Base-by-base conservation (phyloP, 2,329 filamentous ascomycete genomes). In the Cadophora luteo-olivacea region DNA sequence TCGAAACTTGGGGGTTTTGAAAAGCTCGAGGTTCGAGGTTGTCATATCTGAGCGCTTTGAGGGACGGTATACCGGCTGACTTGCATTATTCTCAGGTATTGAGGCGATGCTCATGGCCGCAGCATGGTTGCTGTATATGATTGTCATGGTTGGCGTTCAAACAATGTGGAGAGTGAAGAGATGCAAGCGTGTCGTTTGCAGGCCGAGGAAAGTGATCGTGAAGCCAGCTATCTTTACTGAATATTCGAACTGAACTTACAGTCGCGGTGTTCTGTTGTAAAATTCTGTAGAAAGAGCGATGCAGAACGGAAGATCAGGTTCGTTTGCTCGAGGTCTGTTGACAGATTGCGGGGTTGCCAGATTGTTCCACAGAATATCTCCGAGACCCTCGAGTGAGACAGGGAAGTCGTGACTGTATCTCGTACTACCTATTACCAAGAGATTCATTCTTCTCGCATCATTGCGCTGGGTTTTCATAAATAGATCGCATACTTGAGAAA, bases 1-100 rank as follows among this genome's bases (percentile, higher is more conserved):
- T 16, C 65, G 63, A 38, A 69, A 73, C 3, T 55, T 36, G 16
- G 61, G 25, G 32, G 60, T 67, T 38, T 61, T 38, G n/a, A 70
- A 66, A 4, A 41, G 11, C 12, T 64, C 33, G 12, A 69, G 48
- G 24, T 73, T 64, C 19, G 24, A 9, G 19, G 48, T 19, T 16
- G 51, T 38, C 32, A 67, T 58, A n/a, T 58, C 60, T 19, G 38
- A 36, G 24, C 52, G 51, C 29, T 22, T 4, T 8, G 60, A 45
- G 8, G 65, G 65, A 25, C 29, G 60, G n/a, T 36, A 49, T 12
- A 63, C 19, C 29, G 65, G 51, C 51, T 67, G 65, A 22, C 55
- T 33, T 19, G 36, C 14, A 9, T 22, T 25, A 3, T n/a, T 16
- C 3, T 32, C 51, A 32, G 25, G 14, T 6, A 4, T 16, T 9